phyloP scores from a whole-genome alignment of 345 rosid genomes.

The Citrus glauca region DNA sequence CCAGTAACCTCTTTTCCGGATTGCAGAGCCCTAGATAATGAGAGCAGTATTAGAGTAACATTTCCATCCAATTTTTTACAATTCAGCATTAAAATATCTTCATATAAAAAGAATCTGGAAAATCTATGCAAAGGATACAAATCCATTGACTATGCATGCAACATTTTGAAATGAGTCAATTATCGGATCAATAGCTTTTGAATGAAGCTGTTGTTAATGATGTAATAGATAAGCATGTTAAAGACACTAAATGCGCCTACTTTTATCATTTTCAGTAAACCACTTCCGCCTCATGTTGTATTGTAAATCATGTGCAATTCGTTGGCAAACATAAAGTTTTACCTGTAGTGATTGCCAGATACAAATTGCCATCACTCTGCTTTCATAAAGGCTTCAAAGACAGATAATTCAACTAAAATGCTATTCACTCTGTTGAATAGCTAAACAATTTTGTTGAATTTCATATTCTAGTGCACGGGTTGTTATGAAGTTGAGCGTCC shows the following conservation, averaged over 20 bases:
- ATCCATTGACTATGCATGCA: not conserved
- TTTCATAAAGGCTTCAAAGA: not conserved
- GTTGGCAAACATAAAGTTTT: not conserved
- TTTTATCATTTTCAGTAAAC: not conserved
- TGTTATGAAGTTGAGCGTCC: not conserved
- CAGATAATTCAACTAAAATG: not conserved
- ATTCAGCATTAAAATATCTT: not conserved
- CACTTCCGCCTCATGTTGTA: not conserved
- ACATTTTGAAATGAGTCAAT: not conserved
- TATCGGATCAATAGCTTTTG: not conserved
- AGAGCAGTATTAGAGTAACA: conserved; percentile 2
- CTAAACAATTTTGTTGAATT: not conserved
- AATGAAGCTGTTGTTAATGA: not conserved
- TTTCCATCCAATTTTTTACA: too few species aligned
- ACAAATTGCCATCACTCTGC: not conserved
- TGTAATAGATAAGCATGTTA: not conserved
- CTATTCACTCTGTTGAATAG: not conserved
- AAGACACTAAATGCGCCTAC: not conserved
- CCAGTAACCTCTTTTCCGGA: conserved; percentile 69
- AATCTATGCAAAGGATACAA: not conserved
- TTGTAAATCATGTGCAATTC: not conserved
- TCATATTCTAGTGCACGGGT: not conserved
- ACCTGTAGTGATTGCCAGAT: not conserved
- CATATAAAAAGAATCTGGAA: not conserved
- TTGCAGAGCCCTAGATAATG: conserved; percentile 61